Evolutionary conservation across 257 asterid species (phyloP).

Genomic region (Solanum etuberosum): DNA sequence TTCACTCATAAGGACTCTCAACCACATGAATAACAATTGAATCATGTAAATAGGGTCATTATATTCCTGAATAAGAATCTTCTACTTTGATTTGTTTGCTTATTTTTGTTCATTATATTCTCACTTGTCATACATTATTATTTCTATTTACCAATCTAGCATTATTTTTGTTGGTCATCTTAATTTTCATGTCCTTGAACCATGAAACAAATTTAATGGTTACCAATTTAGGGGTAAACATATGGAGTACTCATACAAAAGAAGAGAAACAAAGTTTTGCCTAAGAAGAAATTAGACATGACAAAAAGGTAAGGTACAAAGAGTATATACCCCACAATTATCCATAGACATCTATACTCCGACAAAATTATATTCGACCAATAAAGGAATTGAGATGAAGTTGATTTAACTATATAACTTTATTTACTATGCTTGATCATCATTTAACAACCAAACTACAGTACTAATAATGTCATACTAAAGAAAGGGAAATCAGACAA

Average conservation of each 20-base stretch:
- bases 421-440: conserved; percentile 5
- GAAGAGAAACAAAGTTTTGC: neutral
- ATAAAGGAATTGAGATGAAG: neutral
- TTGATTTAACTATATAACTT: neutral
- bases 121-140: neutral
- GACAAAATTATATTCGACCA: neutral
- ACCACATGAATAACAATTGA: neutral
- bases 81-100: neutral
- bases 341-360: neutral
- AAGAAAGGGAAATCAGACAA: neutral
- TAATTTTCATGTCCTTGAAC: neutral
- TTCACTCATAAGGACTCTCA: neutral
- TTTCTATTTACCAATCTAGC: neutral
- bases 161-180: neutral
- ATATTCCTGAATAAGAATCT: neutral
- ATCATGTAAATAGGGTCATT: neutral
- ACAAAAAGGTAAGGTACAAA: neutral
- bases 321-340: neutral
- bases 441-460: neutral
- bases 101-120: neutral
- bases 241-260: neutral
- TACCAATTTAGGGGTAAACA: neutral
- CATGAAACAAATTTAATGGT: neutral
- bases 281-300: neutral
- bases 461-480: neutral